Conservation (phyloP, 177 flowering plant species). For the Vitis hybrid region DNA sequence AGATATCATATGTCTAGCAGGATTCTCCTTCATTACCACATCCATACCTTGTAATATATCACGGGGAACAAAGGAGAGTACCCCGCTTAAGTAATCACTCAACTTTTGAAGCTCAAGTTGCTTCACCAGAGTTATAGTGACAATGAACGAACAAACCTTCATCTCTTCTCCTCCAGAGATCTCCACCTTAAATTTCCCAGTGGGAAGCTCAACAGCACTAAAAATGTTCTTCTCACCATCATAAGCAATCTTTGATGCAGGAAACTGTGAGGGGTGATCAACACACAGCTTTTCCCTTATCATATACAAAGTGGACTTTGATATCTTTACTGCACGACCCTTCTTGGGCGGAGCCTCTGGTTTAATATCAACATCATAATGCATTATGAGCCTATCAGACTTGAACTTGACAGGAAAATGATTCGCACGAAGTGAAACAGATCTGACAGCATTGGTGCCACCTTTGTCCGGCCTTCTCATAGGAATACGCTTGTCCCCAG, state of each 20-base stretch:
- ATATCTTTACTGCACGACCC: slow-evolving; percentile 27
- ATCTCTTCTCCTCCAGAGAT: slow-evolving; percentile 42
- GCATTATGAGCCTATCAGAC: slow-evolving; percentile 30
- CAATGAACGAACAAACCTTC: slow-evolving; percentile 17
- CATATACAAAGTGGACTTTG: slow-evolving; percentile 30
- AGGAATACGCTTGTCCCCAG: slow-evolving; percentile 18
- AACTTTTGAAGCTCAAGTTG: slow-evolving; percentile 40
- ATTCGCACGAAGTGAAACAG: slow-evolving; percentile 40
- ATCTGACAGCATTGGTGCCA: slow-evolving; percentile 21
- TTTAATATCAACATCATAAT: slow-evolving; percentile 55
- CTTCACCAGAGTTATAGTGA: slow-evolving; percentile 45
- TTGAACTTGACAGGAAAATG: slow-evolving; percentile 53
- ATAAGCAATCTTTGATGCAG: slow-evolving; percentile 42
- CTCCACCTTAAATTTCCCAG: slow-evolving; percentile 42
- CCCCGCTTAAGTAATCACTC: slow-evolving; percentile 43
- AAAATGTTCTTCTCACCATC: slow-evolving; percentile 71
- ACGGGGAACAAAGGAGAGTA: slow-evolving; percentile 32
- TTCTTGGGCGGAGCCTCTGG: slow-evolving; percentile 20
- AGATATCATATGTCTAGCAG: slow-evolving; percentile 31
- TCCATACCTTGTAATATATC: slow-evolving; percentile 72
- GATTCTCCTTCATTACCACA: slow-evolving; percentile 70
- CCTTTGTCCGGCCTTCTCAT: slow-evolving; percentile 57
- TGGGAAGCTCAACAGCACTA: slow-evolving; percentile 49
- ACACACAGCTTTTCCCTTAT: slow-evolving; percentile 42
- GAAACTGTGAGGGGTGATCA: slow-evolving; percentile 30